Percentiles rank a stretch among this genome's conserved stretches.
Conservation (phyloP, 1,284 basidiomycete genomes). For the Rhodotorula glutinis region DNA sequence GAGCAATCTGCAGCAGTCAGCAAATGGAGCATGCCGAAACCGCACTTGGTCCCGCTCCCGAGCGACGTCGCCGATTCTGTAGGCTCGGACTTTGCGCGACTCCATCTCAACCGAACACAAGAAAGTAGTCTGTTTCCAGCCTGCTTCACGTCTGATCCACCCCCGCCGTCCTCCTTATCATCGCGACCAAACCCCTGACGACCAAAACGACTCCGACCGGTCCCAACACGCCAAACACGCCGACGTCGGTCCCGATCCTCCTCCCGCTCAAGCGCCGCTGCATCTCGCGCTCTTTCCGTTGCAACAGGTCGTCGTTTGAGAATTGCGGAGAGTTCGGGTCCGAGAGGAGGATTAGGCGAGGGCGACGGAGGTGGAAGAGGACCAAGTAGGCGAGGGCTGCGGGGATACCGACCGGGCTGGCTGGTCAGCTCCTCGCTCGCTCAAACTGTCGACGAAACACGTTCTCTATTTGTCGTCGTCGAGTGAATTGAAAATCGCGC, state of each 20-base stretch:
- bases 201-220: conserved; percentile 52
- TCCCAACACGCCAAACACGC: conserved; percentile 62
- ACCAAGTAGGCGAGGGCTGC: conserved; percentile 44
- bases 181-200: conserved; percentile 19
- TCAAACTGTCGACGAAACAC: too few species aligned
- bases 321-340: conserved; percentile 24
- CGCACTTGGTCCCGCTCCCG: too few species aligned
- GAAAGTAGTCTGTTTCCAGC: too few species aligned
- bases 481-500: too few species aligned
- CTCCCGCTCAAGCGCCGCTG: conserved; percentile 62
- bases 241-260: conserved; percentile 67
- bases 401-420: neutral
- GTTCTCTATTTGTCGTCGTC: too few species aligned
- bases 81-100: too few species aligned
- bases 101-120: too few species aligned
- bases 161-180: neutral
- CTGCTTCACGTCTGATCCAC: too few species aligned
- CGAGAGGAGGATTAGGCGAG: conserved; percentile 44
- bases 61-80: too few species aligned
- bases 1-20: too few species aligned
- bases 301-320: conserved; percentile 56
- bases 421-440: too few species aligned
- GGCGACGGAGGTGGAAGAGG: conserved; percentile 46
- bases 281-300: conserved; percentile 68
- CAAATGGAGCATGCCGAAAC: too few species aligned